These are phyloP conservation scores for Chamaecyparis obtusa DNA, from an alignment of 75 land plant genomes.

Conservation along the genomic window DNA sequence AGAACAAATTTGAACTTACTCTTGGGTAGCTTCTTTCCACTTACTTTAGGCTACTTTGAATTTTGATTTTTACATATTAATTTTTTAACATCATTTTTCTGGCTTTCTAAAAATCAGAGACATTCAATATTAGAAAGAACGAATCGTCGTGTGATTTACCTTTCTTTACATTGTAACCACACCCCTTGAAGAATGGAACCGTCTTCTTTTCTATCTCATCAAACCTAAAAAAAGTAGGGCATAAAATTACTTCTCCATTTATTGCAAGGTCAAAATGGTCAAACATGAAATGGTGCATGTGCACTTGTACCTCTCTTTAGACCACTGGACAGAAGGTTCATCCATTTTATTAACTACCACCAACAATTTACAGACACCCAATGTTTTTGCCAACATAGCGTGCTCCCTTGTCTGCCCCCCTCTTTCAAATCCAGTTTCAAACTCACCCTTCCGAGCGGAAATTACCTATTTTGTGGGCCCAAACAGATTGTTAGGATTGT, in stretches of 20 bases:
- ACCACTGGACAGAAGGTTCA: conserved; percentile 94
- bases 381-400: conserved; percentile 94
- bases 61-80: too few species aligned
- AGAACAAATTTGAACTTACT: background rate
- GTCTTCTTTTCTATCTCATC: conserved; percentile 96
- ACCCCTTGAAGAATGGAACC: conserved; percentile 71
- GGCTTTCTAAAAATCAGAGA: background rate
- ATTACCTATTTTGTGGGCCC: conserved; percentile 59
- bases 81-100: too few species aligned
- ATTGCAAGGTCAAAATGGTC: background rate
- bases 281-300: background rate
- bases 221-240: conserved; percentile 50
- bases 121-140: background rate
- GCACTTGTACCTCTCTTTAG: conserved; percentile 72
- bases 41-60: too few species aligned
- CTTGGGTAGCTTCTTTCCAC: too few species aligned
- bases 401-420: conserved; percentile 99
- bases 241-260: background rate
- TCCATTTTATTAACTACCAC: conserved; percentile 99
- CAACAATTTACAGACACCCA: conserved; percentile 87
- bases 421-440: conserved; percentile 97
- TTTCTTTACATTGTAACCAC: conserved; percentile 95
- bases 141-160: conserved; percentile 32
- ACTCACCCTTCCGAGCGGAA: conserved; percentile 97
- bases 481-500: background rate